Evolutionary conservation across 805 yeast genomes (phyloP).

Genomic region (Candida succiphila): DNA sequence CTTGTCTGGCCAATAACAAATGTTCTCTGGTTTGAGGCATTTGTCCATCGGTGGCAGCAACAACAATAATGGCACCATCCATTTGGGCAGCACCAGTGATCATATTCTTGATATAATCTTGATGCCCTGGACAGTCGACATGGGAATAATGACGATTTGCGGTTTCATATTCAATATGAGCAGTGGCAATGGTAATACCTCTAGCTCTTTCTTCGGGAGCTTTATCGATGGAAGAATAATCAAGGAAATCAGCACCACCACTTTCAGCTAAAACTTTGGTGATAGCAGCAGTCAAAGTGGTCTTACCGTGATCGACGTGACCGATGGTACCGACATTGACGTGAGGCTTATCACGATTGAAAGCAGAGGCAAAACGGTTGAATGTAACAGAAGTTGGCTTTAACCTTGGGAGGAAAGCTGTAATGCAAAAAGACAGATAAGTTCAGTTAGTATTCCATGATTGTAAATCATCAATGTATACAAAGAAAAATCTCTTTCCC

Average conservation of each 20-base stretch:
- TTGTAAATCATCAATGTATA: too few relatives aligned
- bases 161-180: slow-evolving; percentile 96
- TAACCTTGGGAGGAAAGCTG: too few relatives aligned
- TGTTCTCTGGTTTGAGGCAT: slow-evolving; percentile 99
- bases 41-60: slow-evolving; percentile 98
- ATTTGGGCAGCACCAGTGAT: slow-evolving; percentile 99
- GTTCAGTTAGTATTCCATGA: too few relatives aligned
- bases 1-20: slow-evolving; percentile 96
- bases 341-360: slow-evolving; percentile 94
- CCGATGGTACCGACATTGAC: slow-evolving; percentile 97
- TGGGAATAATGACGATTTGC: slow-evolving; percentile 93
- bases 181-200: slow-evolving; percentile 97
- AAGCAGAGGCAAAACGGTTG: slow-evolving; percentile 52
- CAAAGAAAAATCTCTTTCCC: too few relatives aligned
- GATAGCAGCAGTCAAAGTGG: slow-evolving; percentile 97
- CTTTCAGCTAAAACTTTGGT: slow-evolving; percentile 82
- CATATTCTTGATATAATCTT: slow-evolving; percentile 98
- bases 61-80: slow-evolving; percentile 99
- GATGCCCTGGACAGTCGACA: slow-evolving; percentile 98
- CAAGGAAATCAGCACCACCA: slow-evolving; percentile 92
- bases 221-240: slow-evolving; percentile 87
- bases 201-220: slow-evolving; percentile 99
- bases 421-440: too few relatives aligned
- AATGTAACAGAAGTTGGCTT: too few relatives aligned
- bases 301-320: slow-evolving; percentile 98